phyloP scores from a whole-genome alignment of 768 basidiomycete species.

The Rhodotorula paludigena region DNA sequence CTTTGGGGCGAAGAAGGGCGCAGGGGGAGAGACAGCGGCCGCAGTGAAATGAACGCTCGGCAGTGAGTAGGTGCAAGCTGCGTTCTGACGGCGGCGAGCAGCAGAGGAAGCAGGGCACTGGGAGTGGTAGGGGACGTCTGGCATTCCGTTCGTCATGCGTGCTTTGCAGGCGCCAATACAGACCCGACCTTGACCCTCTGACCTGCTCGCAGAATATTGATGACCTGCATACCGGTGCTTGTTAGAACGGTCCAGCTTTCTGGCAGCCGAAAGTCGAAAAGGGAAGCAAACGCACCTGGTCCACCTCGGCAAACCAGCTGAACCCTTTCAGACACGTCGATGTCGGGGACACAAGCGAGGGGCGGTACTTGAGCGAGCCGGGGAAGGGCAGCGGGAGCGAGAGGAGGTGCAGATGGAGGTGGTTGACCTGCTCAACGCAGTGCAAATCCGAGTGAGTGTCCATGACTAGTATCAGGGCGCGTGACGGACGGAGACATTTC shows the following conservation, averaged over 20 bases:
- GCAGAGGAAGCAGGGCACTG: too few relatives aligned
- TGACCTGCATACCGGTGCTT: neutral
- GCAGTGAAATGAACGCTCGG: neutral
- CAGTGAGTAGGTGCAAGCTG: too few relatives aligned
- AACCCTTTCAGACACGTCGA: conserved; percentile 20
- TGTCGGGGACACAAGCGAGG: neutral
- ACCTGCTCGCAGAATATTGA: conserved; percentile 17
- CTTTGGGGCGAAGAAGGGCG: too few relatives aligned
- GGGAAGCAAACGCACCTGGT: conserved; percentile 10
- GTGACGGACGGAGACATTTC: neutral
- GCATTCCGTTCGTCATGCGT: too few relatives aligned
- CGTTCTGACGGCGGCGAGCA: too few relatives aligned
- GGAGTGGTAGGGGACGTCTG: too few relatives aligned
- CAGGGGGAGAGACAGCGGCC: neutral
- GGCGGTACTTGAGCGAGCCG: conserved; percentile 32
- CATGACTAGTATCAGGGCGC: neutral
- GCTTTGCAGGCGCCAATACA: too few relatives aligned
- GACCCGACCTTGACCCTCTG: conserved; percentile 21
- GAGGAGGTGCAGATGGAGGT: conserved; percentile 40
- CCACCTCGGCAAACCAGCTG: conserved; percentile 34
- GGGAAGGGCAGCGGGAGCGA: conserved; percentile 33
- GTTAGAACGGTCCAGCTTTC: too few relatives aligned
- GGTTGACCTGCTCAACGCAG: conserved; percentile 39
- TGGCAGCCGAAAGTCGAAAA: neutral
- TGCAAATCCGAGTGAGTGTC: too few relatives aligned